Base-by-base conservation (phyloP, 306 rosid genomes). In the Trifolium pratense region DNA sequence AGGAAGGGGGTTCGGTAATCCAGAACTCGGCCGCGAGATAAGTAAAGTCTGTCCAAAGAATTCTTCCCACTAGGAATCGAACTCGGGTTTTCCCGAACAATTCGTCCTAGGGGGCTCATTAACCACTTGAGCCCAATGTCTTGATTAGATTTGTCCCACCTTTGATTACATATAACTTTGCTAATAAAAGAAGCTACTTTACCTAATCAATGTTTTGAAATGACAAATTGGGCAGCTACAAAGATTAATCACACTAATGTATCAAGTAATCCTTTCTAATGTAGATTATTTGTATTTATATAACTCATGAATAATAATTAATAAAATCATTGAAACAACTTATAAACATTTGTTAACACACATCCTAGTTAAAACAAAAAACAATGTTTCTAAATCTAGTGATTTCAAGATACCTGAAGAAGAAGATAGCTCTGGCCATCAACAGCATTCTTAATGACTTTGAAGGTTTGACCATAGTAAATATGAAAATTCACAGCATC, bases 401-500 rank as follows among this genome's bases (percentile, higher is more conserved):
- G 9, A 36, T 6, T 36, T 7, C 6, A 39, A 39, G 74, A 43
- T 76, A 93, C 98, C 98, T 93, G 98, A 59, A 93, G 87, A 80
- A 93, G 98, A 80, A 93, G 96, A 68, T 93, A 93, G 84, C 97
- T 93, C 73, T 83, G 92, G 71, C 92, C 96, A 81, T 93, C 98
- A 53, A 84, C 71, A 73, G 87, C 71, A 76, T 93, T 91, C 83
- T 93, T 93, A 61, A 93, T 93, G 80, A 93, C 98, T 77, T 91
- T 93, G 82, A 93, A 93, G 68, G 93, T 81, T 82, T 89, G 94
- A 18, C 98, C 97, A 53, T 93, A 93, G 77, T 93, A 93, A 68
- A 93, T 84, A 73, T 84, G 93, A 49, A 93, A 93, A 76, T 78
- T 84, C 2, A 74, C 79, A 9, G 98, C 98, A 72, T 85, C 92